Conservation (phyloP, 1,284 basidiomycete genomes). For the Trametes sp. region DNA sequence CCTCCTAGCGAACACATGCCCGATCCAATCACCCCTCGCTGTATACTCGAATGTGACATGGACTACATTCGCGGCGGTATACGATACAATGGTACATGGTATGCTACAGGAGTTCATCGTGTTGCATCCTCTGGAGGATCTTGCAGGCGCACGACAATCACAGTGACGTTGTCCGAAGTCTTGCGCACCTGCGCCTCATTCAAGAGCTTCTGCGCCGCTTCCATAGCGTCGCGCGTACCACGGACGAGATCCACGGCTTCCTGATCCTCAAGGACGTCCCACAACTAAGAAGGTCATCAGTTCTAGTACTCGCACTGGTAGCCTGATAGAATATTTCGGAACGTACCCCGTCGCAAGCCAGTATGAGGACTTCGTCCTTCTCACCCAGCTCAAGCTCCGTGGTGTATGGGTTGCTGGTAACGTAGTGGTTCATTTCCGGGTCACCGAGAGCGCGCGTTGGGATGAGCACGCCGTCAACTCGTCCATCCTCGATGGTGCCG, state of each 20-base stretch:
- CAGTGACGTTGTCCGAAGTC: constrained; percentile 91
- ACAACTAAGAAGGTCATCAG: constrained; percentile 67
- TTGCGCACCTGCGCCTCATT: constrained; percentile 88
- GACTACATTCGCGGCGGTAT: too few relatives aligned
- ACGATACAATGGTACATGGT: too few relatives aligned
- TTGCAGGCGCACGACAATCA: constrained; percentile 79
- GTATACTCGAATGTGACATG: too few relatives aligned
- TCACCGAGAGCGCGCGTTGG: constrained; percentile 97
- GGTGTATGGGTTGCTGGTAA: constrained; percentile 97
- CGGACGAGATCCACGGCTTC: constrained; percentile 89
- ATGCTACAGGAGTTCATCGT: too few relatives aligned
- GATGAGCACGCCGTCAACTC: constrained; percentile 96
- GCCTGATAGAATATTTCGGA: neutral
- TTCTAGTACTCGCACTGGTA: neutral
- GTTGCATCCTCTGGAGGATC: constrained; percentile 43
- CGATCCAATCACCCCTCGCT: too few relatives aligned
- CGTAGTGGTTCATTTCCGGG: constrained; percentile 99
- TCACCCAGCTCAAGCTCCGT: constrained; percentile 93
- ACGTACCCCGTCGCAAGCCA: constrained; percentile 97
- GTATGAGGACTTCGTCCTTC: constrained; percentile 93
- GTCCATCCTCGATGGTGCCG: constrained; percentile 97
- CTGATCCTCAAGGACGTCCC: constrained; percentile 97
- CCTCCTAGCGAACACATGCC: neutral
- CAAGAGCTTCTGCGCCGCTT: constrained; percentile 81
- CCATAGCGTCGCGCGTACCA: constrained; percentile 79